Conservation (phyloP, 768 basidiomycete species). For the Hirschioporus abietinus region DNA sequence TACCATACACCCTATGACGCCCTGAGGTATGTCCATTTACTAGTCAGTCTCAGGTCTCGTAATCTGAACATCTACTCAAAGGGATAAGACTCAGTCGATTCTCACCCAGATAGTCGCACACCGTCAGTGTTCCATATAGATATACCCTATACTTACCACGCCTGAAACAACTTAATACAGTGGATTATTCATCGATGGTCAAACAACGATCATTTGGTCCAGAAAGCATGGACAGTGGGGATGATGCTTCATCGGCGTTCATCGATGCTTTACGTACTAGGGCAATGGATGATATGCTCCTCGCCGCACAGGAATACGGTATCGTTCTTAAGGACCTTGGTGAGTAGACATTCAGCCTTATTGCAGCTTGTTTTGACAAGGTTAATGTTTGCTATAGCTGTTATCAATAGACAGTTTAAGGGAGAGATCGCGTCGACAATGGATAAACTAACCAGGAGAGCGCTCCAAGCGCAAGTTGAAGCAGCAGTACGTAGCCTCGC, state of each 20-base stretch:
- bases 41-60: conserved; percentile 5
- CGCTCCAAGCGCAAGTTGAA: conserved; percentile 82
- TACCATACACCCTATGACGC: conserved; percentile 82
- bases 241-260: conserved; percentile 69
- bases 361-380: not conserved
- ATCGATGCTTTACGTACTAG: conserved; percentile 75
- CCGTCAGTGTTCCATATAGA: conserved; percentile 40
- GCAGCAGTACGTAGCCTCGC: conserved; percentile 51
- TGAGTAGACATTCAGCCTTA: conserved; percentile 22
- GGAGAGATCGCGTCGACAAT: conserved; percentile 82
- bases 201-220: conserved; percentile 78
- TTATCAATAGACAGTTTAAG: conserved; percentile 86
- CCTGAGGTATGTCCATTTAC: conserved; percentile 28
- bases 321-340: conserved; percentile 78
- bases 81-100: conserved; percentile 83
- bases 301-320: conserved; percentile 78
- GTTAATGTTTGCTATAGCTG: conserved; percentile 39
- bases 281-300: conserved; percentile 84
- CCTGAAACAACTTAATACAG: conserved; percentile 19
- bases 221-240: conserved; percentile 66
- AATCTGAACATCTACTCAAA: not conserved
- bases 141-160: not conserved
- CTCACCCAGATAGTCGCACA: conserved; percentile 84
- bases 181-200: conserved; percentile 59
- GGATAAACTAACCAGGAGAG: conserved; percentile 81